phyloP scores from a whole-genome alignment of 169 alveolate genomes.

The Toxoplasma gondii region DNA sequence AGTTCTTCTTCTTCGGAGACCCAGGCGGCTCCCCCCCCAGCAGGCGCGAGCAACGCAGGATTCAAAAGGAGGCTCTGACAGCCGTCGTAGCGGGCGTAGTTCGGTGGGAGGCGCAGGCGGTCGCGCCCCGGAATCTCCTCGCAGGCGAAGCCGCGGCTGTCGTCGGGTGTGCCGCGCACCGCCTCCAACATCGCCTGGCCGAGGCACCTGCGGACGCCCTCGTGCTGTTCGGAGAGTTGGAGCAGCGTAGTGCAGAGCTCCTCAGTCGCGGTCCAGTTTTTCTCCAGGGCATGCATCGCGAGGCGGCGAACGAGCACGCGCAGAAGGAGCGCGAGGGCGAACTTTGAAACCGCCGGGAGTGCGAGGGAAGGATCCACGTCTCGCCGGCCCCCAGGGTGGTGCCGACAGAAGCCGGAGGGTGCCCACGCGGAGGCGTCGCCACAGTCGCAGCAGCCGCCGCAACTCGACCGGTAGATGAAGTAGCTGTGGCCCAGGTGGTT shows the following conservation, averaged over 20 bases:
- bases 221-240: conserved; percentile 20
- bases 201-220: conserved; percentile 42
- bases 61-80: not conserved
- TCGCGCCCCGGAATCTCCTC: not conserved
- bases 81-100: not conserved
- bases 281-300: not conserved
- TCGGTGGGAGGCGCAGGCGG: not conserved
- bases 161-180: not conserved
- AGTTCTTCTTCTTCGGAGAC: not conserved
- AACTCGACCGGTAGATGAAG: conserved; percentile 71
- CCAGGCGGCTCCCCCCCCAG: not conserved
- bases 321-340: conserved; percentile 37
- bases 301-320: conserved; percentile 39
- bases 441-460: conserved; percentile 79
- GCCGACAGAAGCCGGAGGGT: conserved; percentile 68
- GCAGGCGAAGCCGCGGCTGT: not conserved
- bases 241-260: not conserved
- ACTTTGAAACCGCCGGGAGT: not conserved
- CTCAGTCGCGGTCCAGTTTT: conserved; percentile 10
- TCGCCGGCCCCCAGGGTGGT: conserved; percentile 32
- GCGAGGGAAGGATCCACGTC: conserved; percentile 7
- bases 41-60: not conserved
- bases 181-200: conserved; percentile 44
- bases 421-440: conserved; percentile 75
- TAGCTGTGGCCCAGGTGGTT: conserved; percentile 71